These are phyloP conservation scores for Fusarium sp. DNA, from an alignment of 2,329 filamentous ascomycete genomes.

Conservation along the genomic window DNA sequence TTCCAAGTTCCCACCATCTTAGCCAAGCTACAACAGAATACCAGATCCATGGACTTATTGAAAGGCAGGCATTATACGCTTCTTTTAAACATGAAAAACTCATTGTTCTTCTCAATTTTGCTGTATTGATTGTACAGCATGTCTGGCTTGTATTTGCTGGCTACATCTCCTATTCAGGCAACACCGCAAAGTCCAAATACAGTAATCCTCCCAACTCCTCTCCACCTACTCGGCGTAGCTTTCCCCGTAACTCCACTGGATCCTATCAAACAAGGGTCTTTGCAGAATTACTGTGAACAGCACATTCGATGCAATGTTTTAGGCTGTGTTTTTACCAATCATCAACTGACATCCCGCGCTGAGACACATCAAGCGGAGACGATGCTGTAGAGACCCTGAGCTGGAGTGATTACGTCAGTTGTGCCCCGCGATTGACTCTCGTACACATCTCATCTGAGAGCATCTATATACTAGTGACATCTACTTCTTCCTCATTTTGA, in stretches of 20 bases:
- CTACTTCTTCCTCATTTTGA: not conserved
- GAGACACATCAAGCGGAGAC: constrained; percentile 21
- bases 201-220: constrained; percentile 5
- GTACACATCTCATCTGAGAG: not conserved
- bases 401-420: constrained; percentile 38
- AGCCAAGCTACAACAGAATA: not conserved
- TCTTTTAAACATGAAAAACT: no score
- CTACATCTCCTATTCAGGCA: constrained; percentile 1
- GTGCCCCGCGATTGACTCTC: constrained; percentile 30
- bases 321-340: constrained; percentile 13
- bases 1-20: no score
- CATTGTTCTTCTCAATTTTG: not conserved
- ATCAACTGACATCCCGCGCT: not conserved
- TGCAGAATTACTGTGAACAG: constrained; percentile 12
- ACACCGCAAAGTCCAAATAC: not conserved
- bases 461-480: constrained; percentile 11
- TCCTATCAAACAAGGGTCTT: not conserved
- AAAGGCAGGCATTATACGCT: no score
- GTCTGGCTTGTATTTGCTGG: not conserved
- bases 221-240: constrained; percentile 13
- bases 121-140: not conserved
- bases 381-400: not conserved
- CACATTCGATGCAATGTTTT: not conserved
- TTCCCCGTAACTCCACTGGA: constrained; percentile 11
- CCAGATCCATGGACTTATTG: no score